phyloP scores from a whole-genome alignment of 2,329 filamentous ascomycete species.

The Aspergillus pseudonomiae region DNA sequence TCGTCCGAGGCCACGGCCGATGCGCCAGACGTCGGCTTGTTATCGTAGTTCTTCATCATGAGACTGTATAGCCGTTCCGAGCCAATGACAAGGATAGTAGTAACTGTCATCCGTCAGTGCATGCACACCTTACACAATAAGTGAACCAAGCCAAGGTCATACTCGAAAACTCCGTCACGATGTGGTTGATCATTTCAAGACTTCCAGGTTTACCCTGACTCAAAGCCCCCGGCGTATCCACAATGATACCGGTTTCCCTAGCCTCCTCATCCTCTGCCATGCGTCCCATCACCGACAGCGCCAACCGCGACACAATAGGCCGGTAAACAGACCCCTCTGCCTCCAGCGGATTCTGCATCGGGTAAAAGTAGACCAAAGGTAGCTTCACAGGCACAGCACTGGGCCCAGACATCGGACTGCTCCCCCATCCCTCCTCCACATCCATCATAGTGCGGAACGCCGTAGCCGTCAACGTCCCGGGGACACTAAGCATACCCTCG shows the following conservation, averaged over 20 bases:
- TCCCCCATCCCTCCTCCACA: slow-evolving; percentile 85
- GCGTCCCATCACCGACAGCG: slow-evolving; percentile 75
- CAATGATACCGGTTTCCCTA: slow-evolving; percentile 74
- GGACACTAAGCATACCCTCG: slow-evolving; percentile 76
- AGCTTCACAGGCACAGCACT: slow-evolving; percentile 87
- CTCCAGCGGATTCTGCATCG: slow-evolving; percentile 67
- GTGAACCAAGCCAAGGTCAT: slow-evolving; percentile 26
- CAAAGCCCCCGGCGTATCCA: slow-evolving; percentile 77
- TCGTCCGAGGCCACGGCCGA: slow-evolving; percentile 60
- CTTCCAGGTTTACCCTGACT: slow-evolving; percentile 65
- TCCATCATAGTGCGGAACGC: slow-evolving; percentile 87
- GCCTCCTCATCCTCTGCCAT: slow-evolving; percentile 74
- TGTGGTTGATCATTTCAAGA: slow-evolving; percentile 79
- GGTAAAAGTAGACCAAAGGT: slow-evolving; percentile 88
- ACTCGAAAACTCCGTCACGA: slow-evolving; percentile 71
- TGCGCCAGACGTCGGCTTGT: slow-evolving; percentile 49
- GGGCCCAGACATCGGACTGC: slow-evolving; percentile 86
- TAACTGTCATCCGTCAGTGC: slow-evolving; percentile 56
- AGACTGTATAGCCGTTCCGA: slow-evolving; percentile 76
- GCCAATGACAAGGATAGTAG: slow-evolving; percentile 79
- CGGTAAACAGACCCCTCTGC: slow-evolving; percentile 74
- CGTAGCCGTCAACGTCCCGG: slow-evolving; percentile 83
- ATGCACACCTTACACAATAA: neutral
- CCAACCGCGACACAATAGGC: slow-evolving; percentile 73
- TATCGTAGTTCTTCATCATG: slow-evolving; percentile 69